phyloP scores from a whole-genome alignment of 192 early-diverging fungal species.

The Coemansia sp. region DNA sequence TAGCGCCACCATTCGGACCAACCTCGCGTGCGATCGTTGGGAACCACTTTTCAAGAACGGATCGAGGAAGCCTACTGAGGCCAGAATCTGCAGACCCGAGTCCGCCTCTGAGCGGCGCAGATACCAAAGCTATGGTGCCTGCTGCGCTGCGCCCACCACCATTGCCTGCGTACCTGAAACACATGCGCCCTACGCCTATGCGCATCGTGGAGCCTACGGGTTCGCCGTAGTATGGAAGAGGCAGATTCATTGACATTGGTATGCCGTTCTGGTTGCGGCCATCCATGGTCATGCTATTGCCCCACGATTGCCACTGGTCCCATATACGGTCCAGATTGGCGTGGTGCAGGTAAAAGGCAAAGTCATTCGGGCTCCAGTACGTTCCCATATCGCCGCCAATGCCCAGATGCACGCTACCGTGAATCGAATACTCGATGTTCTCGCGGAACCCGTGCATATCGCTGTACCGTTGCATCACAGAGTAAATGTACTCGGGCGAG shows the following conservation, averaged over 20 bases:
- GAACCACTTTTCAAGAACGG: constrained; percentile 47
- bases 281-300: constrained; percentile 42
- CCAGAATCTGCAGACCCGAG: constrained; percentile 14
- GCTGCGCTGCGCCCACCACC: constrained; percentile 5
- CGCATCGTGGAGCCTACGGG: constrained; percentile 38
- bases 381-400: constrained; percentile 56
- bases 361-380: constrained; percentile 59
- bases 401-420: constrained; percentile 54
- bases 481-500: constrained; percentile 51
- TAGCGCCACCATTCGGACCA: background rate
- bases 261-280: constrained; percentile 30
- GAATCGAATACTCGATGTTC: constrained; percentile 50
- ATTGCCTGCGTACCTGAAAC: constrained; percentile 39
- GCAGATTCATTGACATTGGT: constrained; percentile 24
- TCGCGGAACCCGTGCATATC: constrained; percentile 52
- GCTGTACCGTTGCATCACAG: constrained; percentile 43
- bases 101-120: constrained; percentile 9
- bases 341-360: constrained; percentile 65
- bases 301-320: constrained; percentile 58
- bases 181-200: constrained; percentile 47
- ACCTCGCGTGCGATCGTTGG: constrained; percentile 18
- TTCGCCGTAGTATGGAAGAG: constrained; percentile 41
- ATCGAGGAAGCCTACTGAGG: constrained; percentile 29
- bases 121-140: constrained; percentile 24
- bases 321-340: constrained; percentile 62